These are phyloP conservation scores for Candida albicans DNA, from an alignment of 1,139 yeast species.

Conservation along the genomic window DNA sequence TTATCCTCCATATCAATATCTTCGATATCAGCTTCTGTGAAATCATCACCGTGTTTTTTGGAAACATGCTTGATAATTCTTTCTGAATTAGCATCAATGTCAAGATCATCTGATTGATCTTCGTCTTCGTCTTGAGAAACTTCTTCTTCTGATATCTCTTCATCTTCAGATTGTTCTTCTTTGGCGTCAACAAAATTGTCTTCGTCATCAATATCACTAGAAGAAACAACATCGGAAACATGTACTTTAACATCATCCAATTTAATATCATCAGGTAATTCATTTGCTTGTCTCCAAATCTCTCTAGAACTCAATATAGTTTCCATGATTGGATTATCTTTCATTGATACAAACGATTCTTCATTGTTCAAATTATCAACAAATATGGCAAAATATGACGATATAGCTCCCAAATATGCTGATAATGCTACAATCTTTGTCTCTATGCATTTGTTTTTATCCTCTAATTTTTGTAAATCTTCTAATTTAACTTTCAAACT, in stretches of 20 bases:
- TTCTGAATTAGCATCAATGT: slow-evolving; percentile 50
- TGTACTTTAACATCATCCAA: slow-evolving; percentile 17
- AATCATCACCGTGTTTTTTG: slow-evolving; percentile 44
- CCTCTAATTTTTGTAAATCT: slow-evolving; percentile 25
- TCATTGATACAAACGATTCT: slow-evolving; percentile 63
- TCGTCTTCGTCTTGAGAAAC: slow-evolving; percentile 16
- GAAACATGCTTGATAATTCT: slow-evolving; percentile 43
- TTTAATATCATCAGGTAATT: slow-evolving; percentile 29
- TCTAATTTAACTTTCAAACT: slow-evolving; percentile 44
- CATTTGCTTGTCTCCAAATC: slow-evolving; percentile 82
- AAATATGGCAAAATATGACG: slow-evolving; percentile 74
- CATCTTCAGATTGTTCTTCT: slow-evolving; percentile 23
- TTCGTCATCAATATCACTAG: slow-evolving; percentile 28
- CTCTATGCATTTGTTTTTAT: slow-evolving; percentile 33
- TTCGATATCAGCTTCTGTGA: slow-evolving; percentile 66
- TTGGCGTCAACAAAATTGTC: slow-evolving; percentile 28
- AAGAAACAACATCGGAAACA: slow-evolving; percentile 19
- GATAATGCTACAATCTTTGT: slow-evolving; percentile 69
- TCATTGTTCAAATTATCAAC: slow-evolving; percentile 51
- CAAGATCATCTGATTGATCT: slow-evolving; percentile 15
- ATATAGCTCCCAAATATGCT: slow-evolving; percentile 72
- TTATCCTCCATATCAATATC: slow-evolving; percentile 84
- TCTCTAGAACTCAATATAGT: slow-evolving; percentile 77
- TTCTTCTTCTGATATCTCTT: slow-evolving; percentile 6
- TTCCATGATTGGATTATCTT: slow-evolving; percentile 88